A percentile compares a stretch with the other conserved stretches of the same genome.
phyloP scores from a whole-genome alignment of 306 rosid genomes.

The Dalbergia cultrata region DNA sequence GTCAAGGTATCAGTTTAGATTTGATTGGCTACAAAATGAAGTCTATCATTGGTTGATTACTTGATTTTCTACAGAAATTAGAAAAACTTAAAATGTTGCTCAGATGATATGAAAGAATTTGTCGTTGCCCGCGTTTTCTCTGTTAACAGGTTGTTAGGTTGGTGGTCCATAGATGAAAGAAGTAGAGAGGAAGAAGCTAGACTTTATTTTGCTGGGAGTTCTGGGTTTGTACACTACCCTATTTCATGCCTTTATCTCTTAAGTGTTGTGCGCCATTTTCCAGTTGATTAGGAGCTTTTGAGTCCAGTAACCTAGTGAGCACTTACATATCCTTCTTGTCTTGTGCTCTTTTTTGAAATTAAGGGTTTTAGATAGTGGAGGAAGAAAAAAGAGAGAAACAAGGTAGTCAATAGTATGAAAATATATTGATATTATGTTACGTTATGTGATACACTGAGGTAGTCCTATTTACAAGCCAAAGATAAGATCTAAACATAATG shows the following conservation, averaged over 20 bases:
- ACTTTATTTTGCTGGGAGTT: slow-evolving; percentile 64
- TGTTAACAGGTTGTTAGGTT: slow-evolving; percentile 77
- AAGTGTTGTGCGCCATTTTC: slow-evolving; percentile 16
- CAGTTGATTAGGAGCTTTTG: slow-evolving; percentile 22
- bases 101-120: slow-evolving; percentile 32
- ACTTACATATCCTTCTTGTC: slow-evolving; percentile 12
- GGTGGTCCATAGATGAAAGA: slow-evolving; percentile 96
- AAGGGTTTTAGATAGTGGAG: too few species aligned
- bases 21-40: slow-evolving; percentile 25
- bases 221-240: slow-evolving; percentile 68
- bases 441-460: too few species aligned
- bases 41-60: slow-evolving; percentile 15
- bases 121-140: slow-evolving; percentile 39
- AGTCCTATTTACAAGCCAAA: too few species aligned
- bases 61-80: slow-evolving; percentile 24
- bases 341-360: not conserved
- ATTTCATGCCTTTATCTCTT: slow-evolving; percentile 29
- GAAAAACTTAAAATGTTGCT: slow-evolving; percentile 15
- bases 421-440: too few species aligned
- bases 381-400: too few species aligned
- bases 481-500: too few species aligned
- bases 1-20: slow-evolving; percentile 63
- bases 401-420: too few species aligned
- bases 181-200: slow-evolving; percentile 93
- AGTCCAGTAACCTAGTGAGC: slow-evolving; percentile 1